These are phyloP conservation scores for Myrmaecium sp. DNA, from an alignment of 2,329 filamentous ascomycete species.

Conservation along the genomic window DNA sequence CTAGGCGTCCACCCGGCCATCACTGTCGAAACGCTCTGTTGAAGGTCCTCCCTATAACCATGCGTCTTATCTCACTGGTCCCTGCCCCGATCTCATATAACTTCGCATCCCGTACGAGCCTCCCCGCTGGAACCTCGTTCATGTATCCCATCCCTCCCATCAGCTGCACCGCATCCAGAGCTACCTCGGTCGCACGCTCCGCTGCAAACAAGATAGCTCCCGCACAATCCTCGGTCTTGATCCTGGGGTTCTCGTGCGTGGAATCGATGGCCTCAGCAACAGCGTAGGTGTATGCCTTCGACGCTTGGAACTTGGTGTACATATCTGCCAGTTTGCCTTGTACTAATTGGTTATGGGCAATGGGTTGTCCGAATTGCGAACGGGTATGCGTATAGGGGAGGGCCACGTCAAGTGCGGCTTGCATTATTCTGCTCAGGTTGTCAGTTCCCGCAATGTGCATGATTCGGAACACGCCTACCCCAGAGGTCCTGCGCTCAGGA, in stretches of 20 bases:
- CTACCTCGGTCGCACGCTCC: constrained; percentile 73
- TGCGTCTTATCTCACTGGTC: constrained; percentile 81
- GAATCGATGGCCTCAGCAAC: constrained; percentile 72
- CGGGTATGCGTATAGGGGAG: constrained; percentile 81
- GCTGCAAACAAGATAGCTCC: constrained; percentile 88
- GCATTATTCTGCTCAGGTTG: constrained; percentile 50
- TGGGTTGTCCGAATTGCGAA: constrained; percentile 72
- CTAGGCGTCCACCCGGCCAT: no score
- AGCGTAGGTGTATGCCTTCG: constrained; percentile 71
- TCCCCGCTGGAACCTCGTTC: constrained; percentile 82
- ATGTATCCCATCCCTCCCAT: constrained; percentile 92
- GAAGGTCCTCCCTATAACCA: constrained; percentile 86
- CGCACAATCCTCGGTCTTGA: constrained; percentile 82
- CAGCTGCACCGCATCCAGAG: constrained; percentile 78
- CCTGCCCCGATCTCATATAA: constrained; percentile 95
- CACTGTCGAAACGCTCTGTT: constrained; percentile 54
- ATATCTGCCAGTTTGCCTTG: constrained; percentile 92
- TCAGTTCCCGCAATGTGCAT: background rate
- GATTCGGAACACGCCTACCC: constrained; percentile 35
- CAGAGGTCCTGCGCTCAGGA: constrained; percentile 76
- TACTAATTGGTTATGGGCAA: constrained; percentile 83
- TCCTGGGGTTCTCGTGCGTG: constrained; percentile 32
- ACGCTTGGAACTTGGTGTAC: constrained; percentile 84
- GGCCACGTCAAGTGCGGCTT: constrained; percentile 68
- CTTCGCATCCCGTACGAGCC: constrained; percentile 61